These are phyloP conservation scores for Brassica juncea DNA, from an alignment of 345 rosid species.

Conservation along the genomic window DNA sequence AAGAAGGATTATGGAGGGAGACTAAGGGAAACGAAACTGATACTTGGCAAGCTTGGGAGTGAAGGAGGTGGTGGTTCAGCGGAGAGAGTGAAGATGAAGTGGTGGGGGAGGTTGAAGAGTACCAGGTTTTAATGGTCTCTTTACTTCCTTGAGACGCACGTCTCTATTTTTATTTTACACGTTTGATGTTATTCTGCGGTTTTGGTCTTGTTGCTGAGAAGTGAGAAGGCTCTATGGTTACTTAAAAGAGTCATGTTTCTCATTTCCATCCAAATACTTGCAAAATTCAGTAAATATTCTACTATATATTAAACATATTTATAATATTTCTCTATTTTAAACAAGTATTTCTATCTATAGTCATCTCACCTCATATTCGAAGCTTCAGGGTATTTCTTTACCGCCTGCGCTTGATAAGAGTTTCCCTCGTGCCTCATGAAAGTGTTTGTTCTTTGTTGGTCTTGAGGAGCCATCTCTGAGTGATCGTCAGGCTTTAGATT, in stretches of 20 bases:
- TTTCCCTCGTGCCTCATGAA: too few relatives aligned
- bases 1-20: conserved; percentile 77
- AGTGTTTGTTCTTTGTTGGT: too few relatives aligned
- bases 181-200: conserved; percentile 19
- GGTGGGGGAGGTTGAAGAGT: conserved; percentile 42
- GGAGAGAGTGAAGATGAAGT: conserved; percentile 34
- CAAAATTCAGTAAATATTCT: conserved; percentile 26
- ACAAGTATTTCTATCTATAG: too few relatives aligned
- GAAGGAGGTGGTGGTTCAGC: conserved; percentile 33
- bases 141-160: conserved; percentile 24
- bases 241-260: conserved; percentile 11
- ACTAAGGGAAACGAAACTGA: conserved; percentile 61
- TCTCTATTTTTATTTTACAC: conserved; percentile 3
- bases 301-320: not conserved
- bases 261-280: conserved; percentile 12
- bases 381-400: too few relatives aligned
- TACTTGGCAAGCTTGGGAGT: conserved; percentile 32
- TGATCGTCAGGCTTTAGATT: too few relatives aligned
- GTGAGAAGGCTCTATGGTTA: conserved; percentile 22
- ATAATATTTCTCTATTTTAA: not conserved
- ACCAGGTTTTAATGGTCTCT: conserved; percentile 13
- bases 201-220: conserved; percentile 18
- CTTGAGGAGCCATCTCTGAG: too few relatives aligned
- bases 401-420: too few relatives aligned
- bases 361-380: not conserved